Percentiles rank a stretch among this genome's conserved stretches.
phyloP scores from a whole-genome alignment of 2,329 filamentous ascomycete species.

The Orbilia ellipsospora region DNA sequence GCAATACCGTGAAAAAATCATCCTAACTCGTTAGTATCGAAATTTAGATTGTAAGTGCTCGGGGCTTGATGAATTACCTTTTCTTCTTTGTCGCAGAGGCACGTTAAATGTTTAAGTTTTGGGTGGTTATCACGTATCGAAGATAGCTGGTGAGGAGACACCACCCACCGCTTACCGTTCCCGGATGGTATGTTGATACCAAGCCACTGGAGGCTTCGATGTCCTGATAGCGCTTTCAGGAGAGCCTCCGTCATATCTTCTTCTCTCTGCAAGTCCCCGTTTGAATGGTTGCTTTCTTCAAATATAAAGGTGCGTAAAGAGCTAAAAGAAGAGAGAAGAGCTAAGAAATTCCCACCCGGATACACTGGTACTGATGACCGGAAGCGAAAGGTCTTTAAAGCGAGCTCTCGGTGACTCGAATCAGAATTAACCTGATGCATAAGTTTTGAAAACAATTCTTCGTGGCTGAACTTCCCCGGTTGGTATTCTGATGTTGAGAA shows the following conservation, averaged over 20 bases:
- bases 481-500: conserved; percentile 28
- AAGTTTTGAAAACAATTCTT: conserved; percentile 24
- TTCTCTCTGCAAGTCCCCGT: not conserved
- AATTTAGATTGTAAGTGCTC: not conserved
- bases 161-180: conserved; percentile 8
- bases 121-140: conserved; percentile 18
- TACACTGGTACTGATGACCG: conserved; percentile 17
- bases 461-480: conserved; percentile 25
- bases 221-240: conserved; percentile 16
- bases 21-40: conserved; percentile 4
- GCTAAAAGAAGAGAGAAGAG: conserved; percentile 32
- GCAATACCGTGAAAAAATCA: conserved; percentile 20
- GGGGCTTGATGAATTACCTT: conserved; percentile 1
- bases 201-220: conserved; percentile 18
- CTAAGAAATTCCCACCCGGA: conserved; percentile 18
- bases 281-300: conserved; percentile 21
- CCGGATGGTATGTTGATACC: conserved; percentile 15
- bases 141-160: not conserved
- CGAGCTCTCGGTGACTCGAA: not conserved
- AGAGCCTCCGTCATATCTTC: conserved; percentile 9
- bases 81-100: conserved; percentile 1
- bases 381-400: conserved; percentile 34
- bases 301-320: conserved; percentile 40
- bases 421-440: not conserved
- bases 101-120: conserved; percentile 12